Evolutionary conservation across 306 rosid species (phyloP), one percentile per base, ranked within the genome.

Genomic region (Vicia villosa): DNA sequence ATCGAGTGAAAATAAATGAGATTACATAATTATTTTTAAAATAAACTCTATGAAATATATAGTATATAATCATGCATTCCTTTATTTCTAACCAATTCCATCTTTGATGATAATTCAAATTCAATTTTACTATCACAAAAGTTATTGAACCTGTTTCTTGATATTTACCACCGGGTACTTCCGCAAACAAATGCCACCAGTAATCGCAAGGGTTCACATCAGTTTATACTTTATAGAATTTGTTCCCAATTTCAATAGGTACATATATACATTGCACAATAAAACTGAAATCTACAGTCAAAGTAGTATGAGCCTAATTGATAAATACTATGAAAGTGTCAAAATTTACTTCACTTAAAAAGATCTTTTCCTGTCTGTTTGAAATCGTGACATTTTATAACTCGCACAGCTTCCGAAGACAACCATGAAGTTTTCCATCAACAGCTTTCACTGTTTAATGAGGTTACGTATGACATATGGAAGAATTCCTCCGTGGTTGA

Each of bases 401-500:
- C 30, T 54, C 11, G 40, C 42, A 68, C 58, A 42, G 50, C 61
- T 21, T 37, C 61, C 56, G 6, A 38, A 0, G 47, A 41, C 60
- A 32, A 45, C 21, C 47, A 20, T 41, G 20, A 36, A 49, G 19
- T 62, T 50, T 57, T 76, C 46, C 70, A 58, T 47, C 69, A 2
- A 66, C 72, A 56, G 63, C 66, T 24, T 24, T 83, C 81, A 92
- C 82, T 88, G 86, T 86, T 81, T 78, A 32, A 45, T 72, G 72
- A 90, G 88, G 76, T 88, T 94, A 68, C 95, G 77, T 4, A 90
- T 74, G 22, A 83, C 97, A 45, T 94, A 94, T 12, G 88, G 97
- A 76, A 94, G 97, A 10, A 94, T 90, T 26, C 98, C 98, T 66
- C 97, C 97, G 34, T 90, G 85, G 67, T 87, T 72, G 80, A 94